phyloP scores from a whole-genome alignment of 2,329 filamentous ascomycete genomes.

The Ophiostoma sp. region DNA sequence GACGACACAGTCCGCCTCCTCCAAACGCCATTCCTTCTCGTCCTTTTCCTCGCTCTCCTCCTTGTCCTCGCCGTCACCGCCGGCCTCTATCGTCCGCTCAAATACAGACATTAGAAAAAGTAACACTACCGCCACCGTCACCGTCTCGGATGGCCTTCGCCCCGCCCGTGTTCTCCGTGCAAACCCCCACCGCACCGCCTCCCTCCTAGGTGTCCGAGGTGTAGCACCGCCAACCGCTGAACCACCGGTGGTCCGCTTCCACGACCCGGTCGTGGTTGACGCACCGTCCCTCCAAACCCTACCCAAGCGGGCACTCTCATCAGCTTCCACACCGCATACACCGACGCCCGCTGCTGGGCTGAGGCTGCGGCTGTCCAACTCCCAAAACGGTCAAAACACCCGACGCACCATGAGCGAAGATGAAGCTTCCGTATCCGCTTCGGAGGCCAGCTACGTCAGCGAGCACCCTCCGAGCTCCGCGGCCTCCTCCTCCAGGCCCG shows the following conservation, averaged over 20 bases:
- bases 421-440: conserved; percentile 43
- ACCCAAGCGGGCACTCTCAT: not conserved
- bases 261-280: conserved; percentile 35
- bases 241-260: conserved; percentile 45
- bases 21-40: conserved; percentile 20
- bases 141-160: conserved; percentile 17
- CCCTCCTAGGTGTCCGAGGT: not conserved
- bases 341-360: conserved; percentile 20
- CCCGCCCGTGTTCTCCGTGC: conserved; percentile 20
- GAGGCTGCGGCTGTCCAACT: conserved; percentile 17
- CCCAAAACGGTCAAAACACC: not conserved
- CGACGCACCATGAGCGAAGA: conserved; percentile 43
- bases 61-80: conserved; percentile 9
- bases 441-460: conserved; percentile 44
- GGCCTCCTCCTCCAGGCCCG: conserved; percentile 35
- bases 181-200: conserved; percentile 10
- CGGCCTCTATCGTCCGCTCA: not conserved
- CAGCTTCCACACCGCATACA: not conserved
- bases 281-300: conserved; percentile 18
- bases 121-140: not conserved
- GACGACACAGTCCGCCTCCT: not conserved
- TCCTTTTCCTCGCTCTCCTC: conserved; percentile 18
- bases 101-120: not conserved
- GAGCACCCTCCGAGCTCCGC: conserved; percentile 35
- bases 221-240: conserved; percentile 22